Conservation (phyloP, 352 stramenopile genomes). For the Pythium apleroticum region DNA sequence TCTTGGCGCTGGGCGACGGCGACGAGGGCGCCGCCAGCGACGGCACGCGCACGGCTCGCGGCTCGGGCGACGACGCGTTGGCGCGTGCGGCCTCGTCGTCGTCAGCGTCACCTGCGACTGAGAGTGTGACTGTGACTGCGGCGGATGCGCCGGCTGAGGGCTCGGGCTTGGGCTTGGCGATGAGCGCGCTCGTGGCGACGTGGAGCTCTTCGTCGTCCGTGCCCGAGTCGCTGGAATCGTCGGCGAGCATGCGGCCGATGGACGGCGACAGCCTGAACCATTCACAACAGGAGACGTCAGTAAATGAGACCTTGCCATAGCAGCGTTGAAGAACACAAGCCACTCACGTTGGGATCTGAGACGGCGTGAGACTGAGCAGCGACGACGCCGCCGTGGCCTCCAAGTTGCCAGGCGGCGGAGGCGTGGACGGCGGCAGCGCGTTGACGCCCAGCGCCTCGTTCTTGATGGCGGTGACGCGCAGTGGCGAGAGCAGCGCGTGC, state of each 20-base stretch:
- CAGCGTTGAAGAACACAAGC: too few species aligned
- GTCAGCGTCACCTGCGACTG: neutral
- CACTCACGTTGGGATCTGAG: slow-evolving; percentile 24
- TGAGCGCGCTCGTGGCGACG: neutral
- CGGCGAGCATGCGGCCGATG: slow-evolving; percentile 12
- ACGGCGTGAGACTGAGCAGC: slow-evolving; percentile 34
- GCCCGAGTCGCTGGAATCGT: slow-evolving; percentile 12
- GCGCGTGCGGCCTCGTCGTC: slow-evolving; percentile 9
- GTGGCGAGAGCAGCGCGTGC: slow-evolving; percentile 14
- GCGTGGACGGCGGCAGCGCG: slow-evolving; percentile 3
- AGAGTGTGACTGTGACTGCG: neutral
- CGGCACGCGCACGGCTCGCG: slow-evolving; percentile 9
- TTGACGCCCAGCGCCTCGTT: slow-evolving; percentile 9
- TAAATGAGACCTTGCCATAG: slow-evolving; percentile 10
- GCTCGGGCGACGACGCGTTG: slow-evolving; percentile 23
- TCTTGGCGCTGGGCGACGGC: slow-evolving; percentile 25
- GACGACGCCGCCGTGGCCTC: slow-evolving; percentile 31
- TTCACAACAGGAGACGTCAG: neutral
- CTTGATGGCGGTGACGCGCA: slow-evolving; percentile 20
- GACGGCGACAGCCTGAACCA: slow-evolving; percentile 21
- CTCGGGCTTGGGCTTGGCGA: neutral
- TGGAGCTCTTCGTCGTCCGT: slow-evolving; percentile 13
- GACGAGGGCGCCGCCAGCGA: slow-evolving; percentile 25
- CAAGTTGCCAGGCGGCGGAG: slow-evolving; percentile 24
- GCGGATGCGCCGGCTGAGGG: neutral